Evolutionary conservation across 371 early-diverging fungal species (phyloP).

Genomic region (Rhizomucor pusillus): DNA sequence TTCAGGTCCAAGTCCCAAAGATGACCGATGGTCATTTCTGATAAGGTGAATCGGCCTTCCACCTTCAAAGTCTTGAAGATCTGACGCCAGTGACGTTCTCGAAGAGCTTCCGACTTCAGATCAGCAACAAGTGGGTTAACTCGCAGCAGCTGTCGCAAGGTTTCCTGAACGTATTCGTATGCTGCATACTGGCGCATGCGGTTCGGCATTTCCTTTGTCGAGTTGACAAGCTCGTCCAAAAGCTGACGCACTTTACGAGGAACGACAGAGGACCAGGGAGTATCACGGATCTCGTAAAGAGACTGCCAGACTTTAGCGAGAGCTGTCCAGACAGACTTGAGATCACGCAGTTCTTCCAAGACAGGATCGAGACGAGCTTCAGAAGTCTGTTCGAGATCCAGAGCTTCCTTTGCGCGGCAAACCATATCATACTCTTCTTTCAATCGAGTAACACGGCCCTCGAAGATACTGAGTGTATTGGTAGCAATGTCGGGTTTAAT

Average conservation of each 20-base stretch:
- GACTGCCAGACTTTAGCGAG: conserved; percentile 83
- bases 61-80: conserved; percentile 83
- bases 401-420: conserved; percentile 90
- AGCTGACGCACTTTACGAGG: conserved; percentile 89
- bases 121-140: conserved; percentile 84
- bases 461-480: conserved; percentile 83
- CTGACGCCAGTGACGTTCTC: conserved; percentile 97
- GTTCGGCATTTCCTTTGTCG: conserved; percentile 90
- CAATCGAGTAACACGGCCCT: conserved; percentile 79
- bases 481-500: conserved; percentile 86
- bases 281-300: conserved; percentile 84
- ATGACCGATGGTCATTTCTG: conserved; percentile 92
- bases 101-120: conserved; percentile 93
- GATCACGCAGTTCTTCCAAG: conserved; percentile 91
- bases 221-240: conserved; percentile 79
- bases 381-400: conserved; percentile 73
- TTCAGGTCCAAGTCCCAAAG: conserved; percentile 93
- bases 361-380: conserved; percentile 81
- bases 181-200: conserved; percentile 98
- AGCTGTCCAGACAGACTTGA: conserved; percentile 93
- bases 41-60: conserved; percentile 64
- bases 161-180: conserved; percentile 90
- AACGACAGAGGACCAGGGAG: conserved; percentile 83
- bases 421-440: conserved; percentile 90
- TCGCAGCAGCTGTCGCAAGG: conserved; percentile 76